Base-by-base conservation (phyloP, 805 yeast genomes). In the Yamadazyma sp. region DNA sequence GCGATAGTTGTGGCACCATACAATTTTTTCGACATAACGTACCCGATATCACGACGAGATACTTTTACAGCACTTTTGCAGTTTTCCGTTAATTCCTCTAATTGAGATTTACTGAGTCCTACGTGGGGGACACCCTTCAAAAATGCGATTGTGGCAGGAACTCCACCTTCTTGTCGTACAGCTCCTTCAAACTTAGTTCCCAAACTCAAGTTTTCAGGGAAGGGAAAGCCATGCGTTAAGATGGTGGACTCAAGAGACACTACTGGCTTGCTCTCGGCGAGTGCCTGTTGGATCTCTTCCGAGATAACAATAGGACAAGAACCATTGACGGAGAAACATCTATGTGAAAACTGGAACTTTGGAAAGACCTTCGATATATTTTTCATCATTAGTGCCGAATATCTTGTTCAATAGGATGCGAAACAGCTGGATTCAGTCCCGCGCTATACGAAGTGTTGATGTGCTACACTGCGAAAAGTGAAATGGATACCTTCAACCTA, bases 1-100 rank as follows among this genome's bases (percentile, higher is more conserved):
- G 96, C 86, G 41, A 88, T 86, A 0, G 96, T 88, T 2, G 96
- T 89, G 5, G 96, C 96, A 6, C 96, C 96, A 33, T 75, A 67
- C n/a, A 77, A 55, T 20, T 64, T 61, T 30, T 69, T 63, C 10
- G 88, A 76, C 78, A 87, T 75, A 2, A 83, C 78, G 46, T 71
- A 71, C 0, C 91, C 82, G 21, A 88, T 75, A 55, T 88, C 96
- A 39, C 96, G 65, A 47, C 95, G 65, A 5, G 95, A 84, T 3
- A 86, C 81, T 55, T 89, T 88, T 48, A 65, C 64, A 12, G 71
- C 77, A 3, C 12, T 3, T n/a, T 42, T 37, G 24, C 38, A 50
- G 38, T 38, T 53, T 34, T 59, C 66, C 2, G 84, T 81, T 47
- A 86, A 62, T 3, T 53, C 48, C 28, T 70, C 70, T 32, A 86